These are phyloP conservation scores for Leucogyrophana mollusca DNA, from an alignment of 768 basidiomycete genomes.

Conservation along the genomic window DNA sequence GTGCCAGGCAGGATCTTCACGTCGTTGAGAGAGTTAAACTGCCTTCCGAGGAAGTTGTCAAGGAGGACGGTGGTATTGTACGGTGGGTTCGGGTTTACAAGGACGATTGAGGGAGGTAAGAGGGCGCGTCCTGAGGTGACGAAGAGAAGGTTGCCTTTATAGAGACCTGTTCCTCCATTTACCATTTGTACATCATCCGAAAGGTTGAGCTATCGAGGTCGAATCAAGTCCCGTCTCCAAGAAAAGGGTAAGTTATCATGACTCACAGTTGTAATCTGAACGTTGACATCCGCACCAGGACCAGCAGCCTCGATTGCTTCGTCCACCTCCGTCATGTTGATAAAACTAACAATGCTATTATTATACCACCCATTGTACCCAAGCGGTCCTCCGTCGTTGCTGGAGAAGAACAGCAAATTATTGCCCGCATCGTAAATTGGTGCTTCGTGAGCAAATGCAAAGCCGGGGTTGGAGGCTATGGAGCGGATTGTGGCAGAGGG, in stretches of 20 bases:
- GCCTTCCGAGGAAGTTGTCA: conserved; percentile 45
- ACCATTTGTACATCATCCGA: conserved; percentile 60
- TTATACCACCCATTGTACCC: conserved; percentile 60
- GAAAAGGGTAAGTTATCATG: conserved; percentile 4
- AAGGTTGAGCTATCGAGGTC: conserved; percentile 44
- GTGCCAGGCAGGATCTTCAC: conserved; percentile 47
- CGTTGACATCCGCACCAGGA: conserved; percentile 37
- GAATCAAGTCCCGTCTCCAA: neutral
- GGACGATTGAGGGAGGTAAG: conserved; percentile 46
- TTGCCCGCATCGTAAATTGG: conserved; percentile 58
- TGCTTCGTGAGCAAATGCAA: conserved; percentile 75
- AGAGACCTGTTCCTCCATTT: conserved; percentile 61
- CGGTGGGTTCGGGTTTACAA: conserved; percentile 35
- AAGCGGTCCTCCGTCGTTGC: conserved; percentile 62
- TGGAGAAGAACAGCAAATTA: conserved; percentile 67
- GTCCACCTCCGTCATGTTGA: conserved; percentile 49
- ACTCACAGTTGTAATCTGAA: conserved; percentile 41
- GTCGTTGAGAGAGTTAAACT: conserved; percentile 48
- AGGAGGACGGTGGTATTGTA: conserved; percentile 40
- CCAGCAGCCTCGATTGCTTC: conserved; percentile 11
- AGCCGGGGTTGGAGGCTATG: conserved; percentile 57
- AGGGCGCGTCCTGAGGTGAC: conserved; percentile 61
- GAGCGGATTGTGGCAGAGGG: conserved; percentile 49
- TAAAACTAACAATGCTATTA: conserved; percentile 57
- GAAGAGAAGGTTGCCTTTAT: conserved; percentile 51